Percentiles rank a stretch among this genome's conserved stretches.
Evolutionary conservation across 1,139 yeast genomes (phyloP).

Genomic region (Saccharomyces hybrid): DNA sequence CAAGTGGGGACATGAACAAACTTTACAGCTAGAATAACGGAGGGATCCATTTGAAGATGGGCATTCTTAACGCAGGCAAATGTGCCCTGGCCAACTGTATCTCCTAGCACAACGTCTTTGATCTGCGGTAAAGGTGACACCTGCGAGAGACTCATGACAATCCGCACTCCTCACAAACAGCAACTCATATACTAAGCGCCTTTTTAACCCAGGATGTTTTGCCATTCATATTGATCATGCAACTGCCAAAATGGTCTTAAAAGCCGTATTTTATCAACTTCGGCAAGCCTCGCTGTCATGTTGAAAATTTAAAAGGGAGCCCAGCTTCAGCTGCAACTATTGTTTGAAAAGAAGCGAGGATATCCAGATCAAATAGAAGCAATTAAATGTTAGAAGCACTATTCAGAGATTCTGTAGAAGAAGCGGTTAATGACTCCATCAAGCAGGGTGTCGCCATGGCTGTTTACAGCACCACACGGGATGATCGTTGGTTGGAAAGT

Average conservation of each 20-base stretch:
- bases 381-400: slow-evolving; percentile 22
- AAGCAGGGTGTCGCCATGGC: slow-evolving; percentile 17
- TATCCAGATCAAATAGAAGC: not conserved
- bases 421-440: slow-evolving; percentile 22
- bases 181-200: not conserved
- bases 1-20: slow-evolving; percentile 46
- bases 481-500: slow-evolving; percentile 15
- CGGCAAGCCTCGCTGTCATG: not conserved
- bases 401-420: slow-evolving; percentile 19
- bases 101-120: slow-evolving; percentile 33
- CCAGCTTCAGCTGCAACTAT: not conserved
- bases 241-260: not conserved
- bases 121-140: slow-evolving; percentile 33
- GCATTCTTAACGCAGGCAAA: slow-evolving; percentile 40
- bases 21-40: slow-evolving; percentile 45
- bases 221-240: not conserved
- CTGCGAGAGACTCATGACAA: slow-evolving; percentile 24
- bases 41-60: slow-evolving; percentile 25
- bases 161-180: not conserved
- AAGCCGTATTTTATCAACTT: not conserved
- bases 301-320: not conserved
- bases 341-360: not conserved
- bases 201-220: too few species aligned
- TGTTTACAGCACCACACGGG: slow-evolving; percentile 18
- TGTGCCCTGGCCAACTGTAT: slow-evolving; percentile 42